Evolutionary conservation across 2,329 filamentous ascomycete genomes (phyloP), one percentile per base, ranked within the genome.

Genomic region (Myriangium duriaei): DNA sequence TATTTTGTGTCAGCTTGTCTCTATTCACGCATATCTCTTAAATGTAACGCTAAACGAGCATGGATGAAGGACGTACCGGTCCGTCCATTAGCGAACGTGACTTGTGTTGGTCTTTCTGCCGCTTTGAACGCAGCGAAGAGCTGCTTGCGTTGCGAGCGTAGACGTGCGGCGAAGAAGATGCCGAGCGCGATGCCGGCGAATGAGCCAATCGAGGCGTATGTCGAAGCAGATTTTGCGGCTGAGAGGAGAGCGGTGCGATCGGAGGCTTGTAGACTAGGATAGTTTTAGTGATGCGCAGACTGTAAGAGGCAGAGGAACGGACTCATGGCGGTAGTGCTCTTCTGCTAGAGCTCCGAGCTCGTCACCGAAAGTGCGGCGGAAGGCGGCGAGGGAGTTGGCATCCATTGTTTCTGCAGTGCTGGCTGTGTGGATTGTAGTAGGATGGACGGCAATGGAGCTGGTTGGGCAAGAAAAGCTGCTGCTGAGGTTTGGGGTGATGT

Each of bases 121-220:
- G 74, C 67, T 13, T 68, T 65, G 57, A 81, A 74, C 5, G 72
- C 69, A 30, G 67, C 64, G 60, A 79, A 80, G 54, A 78, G 68
- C n/a, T 66, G 61, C 19, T 62, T 56, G 32, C 77, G 68, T 42
- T 69, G 64, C 28, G 58, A 58, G 28, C 77, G 65, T 9, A 81
- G 52, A 7, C 74, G 64, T 45, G 68, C 67, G 3, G 76, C 76
- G 11, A 74, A 58, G 39, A 67, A 69, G 14, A 74, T 45, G 3
- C 75, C 75, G 0, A 81, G 59, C 0, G 69, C 70, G 2, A 81
- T 52, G 3, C 78, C 77, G 2, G 76, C 44, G 4, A 73, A 51
- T 1, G 75, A 76, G 21, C 76, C 78, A 41, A 79, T 48, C 3
- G 65, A 62, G 1, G 76, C 67, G 48, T 74, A 68, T 1, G 59